Percentiles rank a stretch among this genome's conserved stretches.
Evolutionary conservation across 106 monocot species (phyloP).

Genomic region (Vanilla planifolia): DNA sequence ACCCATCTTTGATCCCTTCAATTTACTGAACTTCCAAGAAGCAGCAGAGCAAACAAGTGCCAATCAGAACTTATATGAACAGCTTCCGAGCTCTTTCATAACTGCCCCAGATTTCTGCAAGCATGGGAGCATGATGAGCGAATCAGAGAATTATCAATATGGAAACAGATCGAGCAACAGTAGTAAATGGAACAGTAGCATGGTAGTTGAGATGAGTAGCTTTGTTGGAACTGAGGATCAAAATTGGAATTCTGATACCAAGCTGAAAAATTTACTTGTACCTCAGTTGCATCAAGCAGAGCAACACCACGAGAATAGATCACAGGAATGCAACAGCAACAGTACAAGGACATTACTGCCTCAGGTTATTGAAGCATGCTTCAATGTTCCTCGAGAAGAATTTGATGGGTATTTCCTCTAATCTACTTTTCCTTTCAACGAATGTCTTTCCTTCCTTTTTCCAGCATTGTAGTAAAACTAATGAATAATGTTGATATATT

Average conservation of each 20-base stretch:
- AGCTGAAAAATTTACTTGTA: not conserved
- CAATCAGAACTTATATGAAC: conserved; percentile 1
- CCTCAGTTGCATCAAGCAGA: not conserved
- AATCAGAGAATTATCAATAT: not conserved
- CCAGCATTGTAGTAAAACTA: not conserved
- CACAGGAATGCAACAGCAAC: too few relatives aligned
- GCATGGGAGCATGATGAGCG: not conserved
- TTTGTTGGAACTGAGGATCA: conserved; percentile 5
- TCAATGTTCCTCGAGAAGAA: too few relatives aligned
- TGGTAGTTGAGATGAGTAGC: not conserved
- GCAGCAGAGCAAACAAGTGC: conserved; percentile 2
- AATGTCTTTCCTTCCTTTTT: not conserved
- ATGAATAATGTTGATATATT: conserved; percentile 8
- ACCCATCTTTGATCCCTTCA: conserved; percentile 31
- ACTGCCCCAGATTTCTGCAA: not conserved
- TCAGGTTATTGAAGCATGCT: too few relatives aligned
- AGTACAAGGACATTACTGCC: too few relatives aligned
- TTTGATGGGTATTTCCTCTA: too few relatives aligned
- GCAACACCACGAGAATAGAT: too few relatives aligned
- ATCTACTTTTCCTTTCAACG: too few relatives aligned
- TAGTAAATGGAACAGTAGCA: conserved; percentile 6
- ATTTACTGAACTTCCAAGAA: conserved; percentile 6
- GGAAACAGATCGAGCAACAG: conserved; percentile 6
- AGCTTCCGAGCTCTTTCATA: not conserved
- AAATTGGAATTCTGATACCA: conserved; percentile 6